Evolutionary conservation across 2,329 filamentous ascomycete genomes (phyloP).

Genomic region (Phoma sp.): DNA sequence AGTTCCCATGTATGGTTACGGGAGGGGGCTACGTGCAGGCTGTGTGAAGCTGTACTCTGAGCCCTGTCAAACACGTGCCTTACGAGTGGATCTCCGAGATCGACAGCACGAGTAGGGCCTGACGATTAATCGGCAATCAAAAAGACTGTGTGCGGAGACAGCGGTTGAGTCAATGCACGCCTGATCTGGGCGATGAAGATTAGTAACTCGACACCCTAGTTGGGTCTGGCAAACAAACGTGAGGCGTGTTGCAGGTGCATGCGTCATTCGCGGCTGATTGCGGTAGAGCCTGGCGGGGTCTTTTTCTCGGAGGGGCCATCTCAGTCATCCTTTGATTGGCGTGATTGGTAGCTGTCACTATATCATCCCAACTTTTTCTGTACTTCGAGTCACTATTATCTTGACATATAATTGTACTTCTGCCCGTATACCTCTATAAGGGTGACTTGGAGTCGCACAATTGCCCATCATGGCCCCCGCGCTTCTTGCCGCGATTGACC

Average conservation of each 20-base stretch:
- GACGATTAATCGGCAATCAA: neutral
- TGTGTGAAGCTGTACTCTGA: too few species aligned
- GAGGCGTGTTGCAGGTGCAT: constrained; percentile 5
- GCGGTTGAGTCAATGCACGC: too few species aligned
- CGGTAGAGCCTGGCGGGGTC: constrained; percentile 6
- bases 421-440: neutral
- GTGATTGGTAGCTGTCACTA: constrained; percentile 10
- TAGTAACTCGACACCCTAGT: neutral
- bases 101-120: too few species aligned
- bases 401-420: neutral
- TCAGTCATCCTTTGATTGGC: constrained; percentile 11
- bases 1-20: too few species aligned
- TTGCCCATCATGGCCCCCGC: constrained; percentile 50
- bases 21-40: too few species aligned
- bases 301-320: constrained; percentile 10
- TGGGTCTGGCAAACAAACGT: neutral
- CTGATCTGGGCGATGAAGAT: neutral
- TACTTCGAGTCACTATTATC: constrained; percentile 16
- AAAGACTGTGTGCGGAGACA: neutral
- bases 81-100: too few species aligned
- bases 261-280: constrained; percentile 14
- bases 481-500: constrained; percentile 58
- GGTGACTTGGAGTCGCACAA: constrained; percentile 3
- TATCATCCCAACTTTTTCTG: constrained; percentile 16
- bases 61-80: too few species aligned